Conservation (phyloP, 805 yeast genomes). For the Yarrowia phangngaensis region DNA sequence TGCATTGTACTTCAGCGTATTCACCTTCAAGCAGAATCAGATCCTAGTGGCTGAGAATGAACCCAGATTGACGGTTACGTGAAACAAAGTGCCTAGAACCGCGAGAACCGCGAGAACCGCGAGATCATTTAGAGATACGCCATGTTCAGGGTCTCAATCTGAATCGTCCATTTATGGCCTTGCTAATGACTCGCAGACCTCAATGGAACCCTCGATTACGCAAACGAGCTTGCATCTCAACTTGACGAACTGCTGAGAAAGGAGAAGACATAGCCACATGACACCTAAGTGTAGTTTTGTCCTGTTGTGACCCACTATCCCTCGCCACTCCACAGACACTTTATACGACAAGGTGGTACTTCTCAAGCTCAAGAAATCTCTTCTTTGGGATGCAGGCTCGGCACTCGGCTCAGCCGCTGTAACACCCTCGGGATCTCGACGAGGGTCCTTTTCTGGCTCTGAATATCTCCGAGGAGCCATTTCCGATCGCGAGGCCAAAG, state of each 20-base stretch:
- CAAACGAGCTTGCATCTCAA: slow-evolving; percentile 18
- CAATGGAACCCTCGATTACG: slow-evolving; percentile 22
- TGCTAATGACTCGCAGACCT: slow-evolving; percentile 14
- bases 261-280: not conserved
- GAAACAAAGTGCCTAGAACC: no score
- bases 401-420: slow-evolving; percentile 16
- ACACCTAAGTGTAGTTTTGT: not conserved
- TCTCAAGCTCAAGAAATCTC: slow-evolving; percentile 21
- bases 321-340: slow-evolving; percentile 15
- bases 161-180: slow-evolving; percentile 11
- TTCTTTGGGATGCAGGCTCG: slow-evolving; percentile 11
- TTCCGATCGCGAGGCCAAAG: slow-evolving; percentile 21
- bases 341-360: slow-evolving; percentile 16
- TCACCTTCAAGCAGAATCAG: no score
- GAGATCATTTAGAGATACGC: no score
- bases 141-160: slow-evolving; percentile 17
- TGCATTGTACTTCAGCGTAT: no score
- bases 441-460: slow-evolving; percentile 10
- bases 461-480: slow-evolving; percentile 22
- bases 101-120: no score
- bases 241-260: slow-evolving; percentile 14
- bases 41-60: no score
- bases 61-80: no score
- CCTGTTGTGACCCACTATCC: slow-evolving; percentile 14
- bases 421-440: slow-evolving; percentile 22